These are phyloP conservation scores for Betula pendula DNA, from an alignment of 306 rosid species.

Conservation along the genomic window DNA sequence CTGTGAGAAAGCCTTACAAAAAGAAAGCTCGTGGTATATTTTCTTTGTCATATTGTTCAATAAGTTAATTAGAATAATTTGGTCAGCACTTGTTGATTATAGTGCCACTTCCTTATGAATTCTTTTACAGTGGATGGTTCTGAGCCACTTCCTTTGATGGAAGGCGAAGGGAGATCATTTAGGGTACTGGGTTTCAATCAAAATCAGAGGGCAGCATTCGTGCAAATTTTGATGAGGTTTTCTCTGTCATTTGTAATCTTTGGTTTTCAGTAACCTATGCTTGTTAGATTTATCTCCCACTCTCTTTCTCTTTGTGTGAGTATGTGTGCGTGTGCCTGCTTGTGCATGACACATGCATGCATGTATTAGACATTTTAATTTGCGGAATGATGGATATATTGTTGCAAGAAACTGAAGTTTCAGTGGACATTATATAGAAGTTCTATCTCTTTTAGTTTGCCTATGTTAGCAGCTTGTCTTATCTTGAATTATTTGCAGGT, in stretches of 20 bases:
- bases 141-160: slow-evolving; percentile 93
- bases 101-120: slow-evolving; percentile 26
- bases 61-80: slow-evolving; percentile 19
- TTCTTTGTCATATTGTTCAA: slow-evolving; percentile 11
- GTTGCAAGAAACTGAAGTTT: background rate
- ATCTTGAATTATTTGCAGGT: slow-evolving; percentile 55
- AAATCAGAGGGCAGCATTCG: slow-evolving; percentile 93
- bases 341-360: background rate
- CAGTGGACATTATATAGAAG: background rate
- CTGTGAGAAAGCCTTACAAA: slow-evolving; percentile 56
- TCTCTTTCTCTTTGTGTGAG: background rate
- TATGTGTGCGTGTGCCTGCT: no score
- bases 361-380: background rate
- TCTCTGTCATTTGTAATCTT: slow-evolving; percentile 17
- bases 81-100: slow-evolving; percentile 8
- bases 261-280: background rate
- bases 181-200: slow-evolving; percentile 97
- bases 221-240: slow-evolving; percentile 95
- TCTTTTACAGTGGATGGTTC: slow-evolving; percentile 65
- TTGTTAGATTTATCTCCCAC: background rate
- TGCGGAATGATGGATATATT: background rate
- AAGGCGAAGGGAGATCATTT: slow-evolving; percentile 96
- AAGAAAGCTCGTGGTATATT: slow-evolving; percentile 75
- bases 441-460: slow-evolving; percentile 3
- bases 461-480: slow-evolving; percentile 34